Conservation (phyloP, 2,329 filamentous ascomycete genomes). For the Fusarium nisikadoi region DNA sequence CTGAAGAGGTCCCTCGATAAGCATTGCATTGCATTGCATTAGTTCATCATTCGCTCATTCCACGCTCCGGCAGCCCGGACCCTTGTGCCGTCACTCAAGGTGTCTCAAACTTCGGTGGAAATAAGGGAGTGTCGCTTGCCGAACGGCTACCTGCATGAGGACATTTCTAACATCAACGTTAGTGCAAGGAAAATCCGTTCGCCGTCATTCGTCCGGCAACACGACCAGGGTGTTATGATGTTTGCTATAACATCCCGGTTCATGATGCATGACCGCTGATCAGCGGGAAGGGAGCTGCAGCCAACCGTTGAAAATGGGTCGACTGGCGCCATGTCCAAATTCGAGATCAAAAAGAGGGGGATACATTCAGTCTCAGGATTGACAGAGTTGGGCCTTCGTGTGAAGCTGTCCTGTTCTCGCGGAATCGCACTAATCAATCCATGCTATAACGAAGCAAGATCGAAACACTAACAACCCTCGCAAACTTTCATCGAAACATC, state of each 20-base stretch:
- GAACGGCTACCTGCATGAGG: slow-evolving; percentile 15
- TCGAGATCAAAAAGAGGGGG: slow-evolving; percentile 2
- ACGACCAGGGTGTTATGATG: slow-evolving; percentile 13
- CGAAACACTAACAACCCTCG: neutral
- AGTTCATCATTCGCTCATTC: slow-evolving; percentile 19
- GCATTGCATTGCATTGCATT: slow-evolving; percentile 33
- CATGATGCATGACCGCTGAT: slow-evolving; percentile 28
- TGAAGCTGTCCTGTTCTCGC: neutral
- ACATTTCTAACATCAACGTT: slow-evolving; percentile 8
- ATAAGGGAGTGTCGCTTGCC: neutral
- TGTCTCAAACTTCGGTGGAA: slow-evolving; percentile 7
- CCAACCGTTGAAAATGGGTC: slow-evolving; percentile 9
- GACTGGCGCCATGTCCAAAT: neutral
- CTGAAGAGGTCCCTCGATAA: slow-evolving; percentile 15
- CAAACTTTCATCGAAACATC: neutral
- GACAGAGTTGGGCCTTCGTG: neutral
- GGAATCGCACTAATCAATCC: neutral
- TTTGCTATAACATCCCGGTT: slow-evolving; percentile 23
- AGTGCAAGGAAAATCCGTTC: neutral
- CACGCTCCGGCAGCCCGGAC: slow-evolving; percentile 28
- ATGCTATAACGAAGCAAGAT: neutral
- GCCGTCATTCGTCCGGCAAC: slow-evolving; percentile 9
- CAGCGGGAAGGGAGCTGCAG: slow-evolving; percentile 23
- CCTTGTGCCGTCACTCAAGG: slow-evolving; percentile 8
- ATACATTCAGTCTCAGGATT: neutral